Evolutionary conservation across 2,329 filamentous ascomycete species (phyloP), one percentile per base, ranked within the genome.

Genomic region (Leptographium wingfieldii): DNA sequence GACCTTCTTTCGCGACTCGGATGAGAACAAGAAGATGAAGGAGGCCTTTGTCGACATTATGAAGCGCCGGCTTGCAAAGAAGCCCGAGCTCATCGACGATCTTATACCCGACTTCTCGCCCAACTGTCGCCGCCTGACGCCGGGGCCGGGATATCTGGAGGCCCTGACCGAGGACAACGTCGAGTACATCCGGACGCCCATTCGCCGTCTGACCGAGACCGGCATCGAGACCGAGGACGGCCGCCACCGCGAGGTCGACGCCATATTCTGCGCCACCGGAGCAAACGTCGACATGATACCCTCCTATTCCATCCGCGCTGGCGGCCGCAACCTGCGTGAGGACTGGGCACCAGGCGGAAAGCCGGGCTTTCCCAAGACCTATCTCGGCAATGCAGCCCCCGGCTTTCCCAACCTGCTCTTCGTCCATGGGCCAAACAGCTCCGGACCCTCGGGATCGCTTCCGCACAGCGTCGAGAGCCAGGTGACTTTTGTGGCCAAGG

Each of bases 331-430:
- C 51, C 58, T 69, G 10, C 57, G 57, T 9, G 60, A 66, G 16
- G 60, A 53, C 12, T 69, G 68, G 66, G 59, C 54, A 14, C 63
- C 66, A 0, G 61, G 63, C 22, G 60, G 62, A 10, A 3, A n/a
- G 22, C 46, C 40, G 29, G 62, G 63, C 43, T 65, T 59, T 49
- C 63, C 64, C 0, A 40, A 60, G 5, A 63, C 63, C 3, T 70
- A 68, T 57, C 62, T 70, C n/a, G 67, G 67, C 56, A 61, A 69
- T 43, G 65, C 64, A 52, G 62, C 65, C 2, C 66, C 68, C 22
- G 62, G 62, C 19, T 67, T 67, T 43, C 68, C 69, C 2, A 70
- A 69, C 60, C 67, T 68, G 54, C 67, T 70, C 57, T 66, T 68
- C 51, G 59, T 67, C 11, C 49, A 61, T 7, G 59, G 60, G 31